These are phyloP conservation scores for Podila verticillata DNA, from an alignment of 192 early-diverging fungal genomes.

Conservation along the genomic window DNA sequence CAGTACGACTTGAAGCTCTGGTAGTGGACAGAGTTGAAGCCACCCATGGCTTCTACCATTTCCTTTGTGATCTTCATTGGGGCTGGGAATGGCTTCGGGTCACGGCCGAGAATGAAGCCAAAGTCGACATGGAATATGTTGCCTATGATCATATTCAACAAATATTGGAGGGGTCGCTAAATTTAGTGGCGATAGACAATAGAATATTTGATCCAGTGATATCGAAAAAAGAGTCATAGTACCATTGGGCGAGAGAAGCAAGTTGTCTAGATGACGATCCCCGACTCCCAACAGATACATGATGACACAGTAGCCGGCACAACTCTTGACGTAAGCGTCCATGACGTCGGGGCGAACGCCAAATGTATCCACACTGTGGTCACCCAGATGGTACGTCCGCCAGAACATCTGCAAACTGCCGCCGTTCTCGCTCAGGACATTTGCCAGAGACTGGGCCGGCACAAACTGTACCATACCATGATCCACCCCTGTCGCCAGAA, in stretches of 20 bases:
- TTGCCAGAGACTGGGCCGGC: slow-evolving; percentile 87
- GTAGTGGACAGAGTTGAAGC: slow-evolving; percentile 86
- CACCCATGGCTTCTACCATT: slow-evolving; percentile 99
- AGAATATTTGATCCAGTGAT: background rate
- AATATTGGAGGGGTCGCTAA: background rate
- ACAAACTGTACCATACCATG: slow-evolving; percentile 98
- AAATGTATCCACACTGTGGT: slow-evolving; percentile 63
- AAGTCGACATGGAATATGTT: slow-evolving; percentile 98
- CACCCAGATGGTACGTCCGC: slow-evolving; percentile 76
- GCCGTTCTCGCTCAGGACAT: slow-evolving; percentile 87
- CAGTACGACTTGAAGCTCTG: slow-evolving; percentile 93
- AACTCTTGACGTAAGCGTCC: slow-evolving; percentile 96
- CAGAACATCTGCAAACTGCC: slow-evolving; percentile 86
- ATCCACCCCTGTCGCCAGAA: slow-evolving; percentile 93
- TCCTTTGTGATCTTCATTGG: slow-evolving; percentile 99
- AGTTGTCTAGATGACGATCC: slow-evolving; percentile 97
- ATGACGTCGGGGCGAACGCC: slow-evolving; percentile 81
- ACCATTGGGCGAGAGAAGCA: slow-evolving; percentile 89
- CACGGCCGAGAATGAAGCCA: slow-evolving; percentile 97
- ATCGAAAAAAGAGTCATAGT: slow-evolving; percentile 18
- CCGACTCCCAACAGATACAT: slow-evolving; percentile 98
- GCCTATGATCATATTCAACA: slow-evolving; percentile 51
- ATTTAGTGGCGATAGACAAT: too few species aligned
- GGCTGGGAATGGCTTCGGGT: slow-evolving; percentile 99
- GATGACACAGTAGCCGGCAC: slow-evolving; percentile 99